These are phyloP conservation scores for Chaetomiaceae sp. DNA, from an alignment of 2,329 filamentous ascomycete species.

Conservation along the genomic window DNA sequence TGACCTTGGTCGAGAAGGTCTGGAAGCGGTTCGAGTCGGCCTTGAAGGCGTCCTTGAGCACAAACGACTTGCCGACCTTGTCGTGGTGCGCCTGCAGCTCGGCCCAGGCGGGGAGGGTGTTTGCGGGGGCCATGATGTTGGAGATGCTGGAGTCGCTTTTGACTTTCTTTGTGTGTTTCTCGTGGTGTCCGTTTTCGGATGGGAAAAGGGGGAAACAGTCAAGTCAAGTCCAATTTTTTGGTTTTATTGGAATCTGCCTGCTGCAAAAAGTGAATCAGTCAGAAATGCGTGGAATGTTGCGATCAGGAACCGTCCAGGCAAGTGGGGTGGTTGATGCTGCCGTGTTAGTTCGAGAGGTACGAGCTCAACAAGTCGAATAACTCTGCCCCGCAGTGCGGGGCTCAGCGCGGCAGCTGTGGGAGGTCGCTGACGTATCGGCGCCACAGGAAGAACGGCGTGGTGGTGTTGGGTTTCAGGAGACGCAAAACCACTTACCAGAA, in stretches of 20 bases:
- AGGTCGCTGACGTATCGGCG: constrained; percentile 8
- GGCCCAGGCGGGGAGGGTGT: constrained; percentile 80
- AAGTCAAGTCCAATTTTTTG: not conserved
- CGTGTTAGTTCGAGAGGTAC: constrained; percentile 8
- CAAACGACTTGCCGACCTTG: constrained; percentile 78
- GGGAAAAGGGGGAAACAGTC: not conserved
- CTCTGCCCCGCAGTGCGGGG: constrained; percentile 20
- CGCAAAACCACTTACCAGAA: not conserved
- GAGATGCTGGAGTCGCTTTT: not conserved
- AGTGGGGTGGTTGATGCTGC: constrained; percentile 11
- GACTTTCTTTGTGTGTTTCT: not conserved
- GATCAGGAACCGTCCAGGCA: not conserved
- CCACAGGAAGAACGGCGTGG: not conserved
- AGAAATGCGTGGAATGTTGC: constrained; percentile 4
- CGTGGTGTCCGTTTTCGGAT: not conserved
- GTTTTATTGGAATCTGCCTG: not conserved
- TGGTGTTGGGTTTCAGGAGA: constrained; percentile 13
- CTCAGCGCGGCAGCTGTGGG: constrained; percentile 8
- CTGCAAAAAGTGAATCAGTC: not conserved
- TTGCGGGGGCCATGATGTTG: constrained; percentile 68
- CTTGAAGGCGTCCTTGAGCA: constrained; percentile 89
- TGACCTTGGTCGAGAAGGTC: constrained; percentile 84
- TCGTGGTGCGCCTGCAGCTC: constrained; percentile 88
- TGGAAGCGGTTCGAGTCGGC: constrained; percentile 83
- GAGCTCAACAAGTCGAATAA: no score